Evolutionary conservation across 768 basidiomycete genomes (phyloP).

Genomic region (Phaeotremella fagi): DNA sequence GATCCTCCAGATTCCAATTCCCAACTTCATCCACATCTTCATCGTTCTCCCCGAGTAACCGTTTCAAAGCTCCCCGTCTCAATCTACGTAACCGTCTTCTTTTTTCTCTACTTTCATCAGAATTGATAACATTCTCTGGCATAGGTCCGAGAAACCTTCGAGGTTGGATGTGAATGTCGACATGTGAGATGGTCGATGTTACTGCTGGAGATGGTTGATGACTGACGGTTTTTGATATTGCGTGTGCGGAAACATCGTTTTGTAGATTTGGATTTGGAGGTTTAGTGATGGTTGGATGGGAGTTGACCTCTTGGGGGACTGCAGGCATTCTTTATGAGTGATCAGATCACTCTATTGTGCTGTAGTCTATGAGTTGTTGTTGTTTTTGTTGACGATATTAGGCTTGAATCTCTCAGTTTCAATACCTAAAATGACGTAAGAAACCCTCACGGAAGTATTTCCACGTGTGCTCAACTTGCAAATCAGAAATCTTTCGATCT

Average conservation of each 20-base stretch:
- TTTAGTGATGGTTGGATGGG: neutral
- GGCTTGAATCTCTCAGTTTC: neutral
- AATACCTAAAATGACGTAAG: neutral
- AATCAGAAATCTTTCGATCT: no score
- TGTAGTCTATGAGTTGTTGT: neutral
- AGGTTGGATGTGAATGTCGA: constrained; percentile 19
- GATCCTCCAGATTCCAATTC: constrained; percentile 7
- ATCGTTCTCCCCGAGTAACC: neutral
- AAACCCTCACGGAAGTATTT: neutral
- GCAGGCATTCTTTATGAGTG: neutral
- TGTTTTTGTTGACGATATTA: neutral
- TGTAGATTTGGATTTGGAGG: neutral
- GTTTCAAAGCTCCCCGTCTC: constrained; percentile 1
- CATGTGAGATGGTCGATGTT: constrained; percentile 19
- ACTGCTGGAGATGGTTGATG: constrained; percentile 24
- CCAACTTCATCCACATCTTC: constrained; percentile 7
- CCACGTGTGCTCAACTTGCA: neutral
- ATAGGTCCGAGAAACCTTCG: constrained; percentile 42
- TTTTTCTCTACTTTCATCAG: constrained; percentile 23
- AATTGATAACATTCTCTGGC: constrained; percentile 32
- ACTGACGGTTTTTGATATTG: neutral
- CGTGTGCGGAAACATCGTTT: neutral
- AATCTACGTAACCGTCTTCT: constrained; percentile 15
- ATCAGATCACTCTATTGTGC: neutral
- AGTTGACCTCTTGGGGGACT: neutral